These are phyloP conservation scores for Beauveria australis DNA, from an alignment of 2,329 filamentous ascomycete genomes.

Conservation along the genomic window DNA sequence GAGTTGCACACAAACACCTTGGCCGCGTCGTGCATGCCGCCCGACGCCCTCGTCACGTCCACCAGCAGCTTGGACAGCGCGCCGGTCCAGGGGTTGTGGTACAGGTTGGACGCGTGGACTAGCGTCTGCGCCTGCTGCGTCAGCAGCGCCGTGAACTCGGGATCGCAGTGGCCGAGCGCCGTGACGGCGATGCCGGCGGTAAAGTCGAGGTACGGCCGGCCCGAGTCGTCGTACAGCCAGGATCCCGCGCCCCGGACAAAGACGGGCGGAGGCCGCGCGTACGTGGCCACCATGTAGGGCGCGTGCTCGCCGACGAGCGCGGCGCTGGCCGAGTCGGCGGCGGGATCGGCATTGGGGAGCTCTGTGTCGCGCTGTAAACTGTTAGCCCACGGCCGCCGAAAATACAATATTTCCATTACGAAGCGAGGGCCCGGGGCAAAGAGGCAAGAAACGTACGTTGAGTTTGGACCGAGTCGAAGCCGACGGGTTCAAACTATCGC, in stretches of 20 bases:
- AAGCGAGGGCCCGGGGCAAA: not conserved
- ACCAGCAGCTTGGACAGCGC: constrained; percentile 79
- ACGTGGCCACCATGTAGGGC: constrained; percentile 92
- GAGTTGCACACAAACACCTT: constrained; percentile 94
- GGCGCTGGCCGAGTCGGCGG: constrained; percentile 64
- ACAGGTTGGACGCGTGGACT: constrained; percentile 89
- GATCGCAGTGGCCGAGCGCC: constrained; percentile 81
- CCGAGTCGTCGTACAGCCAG: constrained; percentile 70
- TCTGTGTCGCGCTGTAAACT: constrained; percentile 22
- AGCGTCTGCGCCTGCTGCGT: constrained; percentile 73
- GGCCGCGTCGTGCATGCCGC: constrained; percentile 71
- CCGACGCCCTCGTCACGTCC: constrained; percentile 68
- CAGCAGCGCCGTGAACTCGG: constrained; percentile 65
- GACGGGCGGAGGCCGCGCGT: constrained; percentile 80
- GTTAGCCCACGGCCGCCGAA: not conserved
- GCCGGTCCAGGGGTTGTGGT: constrained; percentile 94
- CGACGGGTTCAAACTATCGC: not conserved
- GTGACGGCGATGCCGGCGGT: constrained; percentile 96
- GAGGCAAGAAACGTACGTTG: not conserved
- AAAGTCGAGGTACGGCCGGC: constrained; percentile 92
- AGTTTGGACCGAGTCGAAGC: not conserved
- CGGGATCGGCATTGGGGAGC: constrained; percentile 62
- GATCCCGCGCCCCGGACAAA: constrained; percentile 84
- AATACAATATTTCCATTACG: not conserved
- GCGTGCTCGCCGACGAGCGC: constrained; percentile 66